Percentiles rank a stretch among this genome's conserved stretches.
Conservation (phyloP, 768 basidiomycete genomes). For the Leucocoprinus birnbaumii region DNA sequence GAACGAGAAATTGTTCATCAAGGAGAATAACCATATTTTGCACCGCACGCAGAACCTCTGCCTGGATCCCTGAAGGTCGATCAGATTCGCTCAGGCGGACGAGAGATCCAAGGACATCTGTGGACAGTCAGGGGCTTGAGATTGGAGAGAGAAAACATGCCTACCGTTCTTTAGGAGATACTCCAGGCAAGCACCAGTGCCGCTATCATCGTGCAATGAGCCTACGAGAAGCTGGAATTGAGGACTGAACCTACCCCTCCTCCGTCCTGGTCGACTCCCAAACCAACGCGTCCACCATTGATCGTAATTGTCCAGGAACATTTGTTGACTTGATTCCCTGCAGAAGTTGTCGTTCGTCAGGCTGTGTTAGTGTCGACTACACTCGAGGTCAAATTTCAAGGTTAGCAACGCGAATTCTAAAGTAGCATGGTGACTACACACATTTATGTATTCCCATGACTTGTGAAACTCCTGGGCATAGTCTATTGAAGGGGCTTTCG, state of each 20-base stretch:
- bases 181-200: slow-evolving; percentile 87
- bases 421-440: slow-evolving; percentile 21
- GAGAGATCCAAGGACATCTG: slow-evolving; percentile 81
- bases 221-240: neutral
- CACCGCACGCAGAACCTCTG: slow-evolving; percentile 81
- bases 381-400: neutral
- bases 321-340: slow-evolving; percentile 80
- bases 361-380: slow-evolving; percentile 80
- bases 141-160: slow-evolving; percentile 14
- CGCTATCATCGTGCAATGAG: slow-evolving; percentile 38
- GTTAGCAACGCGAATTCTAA: neutral
- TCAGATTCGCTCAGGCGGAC: slow-evolving; percentile 86
- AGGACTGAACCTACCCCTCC: slow-evolving; percentile 65
- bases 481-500: slow-evolving; percentile 54
- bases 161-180: slow-evolving; percentile 86
- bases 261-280: slow-evolving; percentile 84
- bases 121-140: slow-evolving; percentile 7
- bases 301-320: slow-evolving; percentile 72
- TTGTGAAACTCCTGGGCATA: slow-evolving; percentile 70
- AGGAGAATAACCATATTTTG: slow-evolving; percentile 90
- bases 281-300: slow-evolving; percentile 84
- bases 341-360: slow-evolving; percentile 85
- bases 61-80: slow-evolving; percentile 86
- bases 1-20: slow-evolving; percentile 91
- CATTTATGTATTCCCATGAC: slow-evolving; percentile 77